Conservation (phyloP, 371 early-diverging fungal species). For the Phascolomyces articulosus region DNA sequence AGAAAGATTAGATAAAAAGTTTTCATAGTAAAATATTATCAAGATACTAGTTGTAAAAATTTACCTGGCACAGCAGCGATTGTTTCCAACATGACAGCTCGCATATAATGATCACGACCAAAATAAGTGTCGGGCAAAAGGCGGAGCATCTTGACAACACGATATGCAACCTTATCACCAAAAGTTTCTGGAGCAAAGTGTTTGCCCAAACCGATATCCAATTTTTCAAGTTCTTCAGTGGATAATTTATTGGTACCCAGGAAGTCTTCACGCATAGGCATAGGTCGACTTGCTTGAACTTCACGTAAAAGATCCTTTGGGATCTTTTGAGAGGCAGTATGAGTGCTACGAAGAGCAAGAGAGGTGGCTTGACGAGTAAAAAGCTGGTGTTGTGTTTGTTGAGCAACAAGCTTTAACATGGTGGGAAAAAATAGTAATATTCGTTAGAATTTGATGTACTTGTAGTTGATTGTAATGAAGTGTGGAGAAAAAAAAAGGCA, state of each 20-base stretch:
- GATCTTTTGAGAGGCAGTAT: slow-evolving; percentile 16
- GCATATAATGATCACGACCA: slow-evolving; percentile 77
- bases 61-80: slow-evolving; percentile 65
- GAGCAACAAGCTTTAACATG: neutral
- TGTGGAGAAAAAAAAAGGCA: neutral
- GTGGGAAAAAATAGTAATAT: neutral
- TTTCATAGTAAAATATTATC: too few relatives aligned
- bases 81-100: slow-evolving; percentile 86
- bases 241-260: slow-evolving; percentile 49
- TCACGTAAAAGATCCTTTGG: slow-evolving; percentile 44
- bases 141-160: slow-evolving; percentile 70
- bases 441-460: too few relatives aligned
- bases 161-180: slow-evolving; percentile 71
- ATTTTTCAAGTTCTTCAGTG: slow-evolving; percentile 61
- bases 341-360: neutral
- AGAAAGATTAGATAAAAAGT: too few relatives aligned
- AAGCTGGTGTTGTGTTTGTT: neutral
- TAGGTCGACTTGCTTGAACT: slow-evolving; percentile 51
- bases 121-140: slow-evolving; percentile 81
- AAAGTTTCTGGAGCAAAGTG: slow-evolving; percentile 65
- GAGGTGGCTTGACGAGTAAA: neutral
- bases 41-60: too few relatives aligned
- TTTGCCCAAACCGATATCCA: slow-evolving; percentile 64
- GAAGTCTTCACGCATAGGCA: slow-evolving; percentile 76
- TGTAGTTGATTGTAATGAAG: too few relatives aligned